Evolutionary conservation across 2,329 filamentous ascomycete species (phyloP).

Genomic region (Ceratocystis lukuohia): DNA sequence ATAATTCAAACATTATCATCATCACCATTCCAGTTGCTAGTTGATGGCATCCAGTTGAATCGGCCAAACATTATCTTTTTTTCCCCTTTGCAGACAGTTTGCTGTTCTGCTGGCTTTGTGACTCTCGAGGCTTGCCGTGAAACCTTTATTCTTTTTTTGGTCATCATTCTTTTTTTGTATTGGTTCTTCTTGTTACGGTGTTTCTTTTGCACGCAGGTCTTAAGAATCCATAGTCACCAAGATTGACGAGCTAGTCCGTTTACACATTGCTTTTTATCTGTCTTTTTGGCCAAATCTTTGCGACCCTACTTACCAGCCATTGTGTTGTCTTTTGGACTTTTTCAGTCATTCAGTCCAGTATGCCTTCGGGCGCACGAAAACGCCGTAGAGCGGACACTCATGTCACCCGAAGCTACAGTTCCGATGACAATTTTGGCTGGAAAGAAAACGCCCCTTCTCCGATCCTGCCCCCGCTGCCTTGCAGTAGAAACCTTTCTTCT

Average conservation of each 20-base stretch:
- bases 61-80: neutral
- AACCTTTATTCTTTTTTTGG: slow-evolving; percentile 2
- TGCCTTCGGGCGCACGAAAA: slow-evolving; percentile 4
- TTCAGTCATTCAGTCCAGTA: neutral
- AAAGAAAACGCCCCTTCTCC: slow-evolving; percentile 16
- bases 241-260: neutral
- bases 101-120: slow-evolving; percentile 1
- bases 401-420: slow-evolving; percentile 10
- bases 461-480: neutral
- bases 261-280: neutral
- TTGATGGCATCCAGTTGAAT: neutral
- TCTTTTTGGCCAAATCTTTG: neutral
- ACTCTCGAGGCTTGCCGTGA: neutral
- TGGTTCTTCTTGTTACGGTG: slow-evolving; percentile 5
- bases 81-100: neutral
- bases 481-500: neutral
- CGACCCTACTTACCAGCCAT: too few relatives aligned
- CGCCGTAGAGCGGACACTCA: slow-evolving; percentile 8
- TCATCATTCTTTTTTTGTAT: slow-evolving; percentile 5
- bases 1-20: slow-evolving; percentile 6
- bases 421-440: slow-evolving; percentile 4
- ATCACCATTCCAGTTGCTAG: neutral
- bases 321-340: neutral
- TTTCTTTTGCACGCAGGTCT: neutral
- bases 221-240: neutral